Base-by-base conservation (phyloP, 805 yeast species). In the Jamesozyma gamospora region DNA sequence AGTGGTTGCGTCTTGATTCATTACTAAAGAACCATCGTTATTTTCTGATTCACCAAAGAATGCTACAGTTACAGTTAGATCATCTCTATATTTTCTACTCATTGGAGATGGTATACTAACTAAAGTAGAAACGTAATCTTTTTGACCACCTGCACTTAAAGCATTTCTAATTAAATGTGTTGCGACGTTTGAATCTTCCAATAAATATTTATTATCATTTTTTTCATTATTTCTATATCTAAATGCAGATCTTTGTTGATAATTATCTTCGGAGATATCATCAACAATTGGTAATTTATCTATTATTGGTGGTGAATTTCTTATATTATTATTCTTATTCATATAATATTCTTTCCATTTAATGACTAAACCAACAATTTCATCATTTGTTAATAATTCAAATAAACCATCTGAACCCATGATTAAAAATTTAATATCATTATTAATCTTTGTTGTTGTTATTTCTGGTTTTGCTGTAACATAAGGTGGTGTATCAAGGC, bases 401-500 rank as follows among this genome's bases (percentile, higher is more conserved):
- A 80, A 92, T 37, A 92, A 67, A 0, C 98, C 98, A 63, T 92
- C 98, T 16, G 94, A 79, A 0, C 90, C 98, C 74, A 92, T 68
- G 26, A 92, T 95, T 58, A 92, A 64, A 52, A 92, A 92, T 55
- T 86, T 92, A 47, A 79, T 75, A 16, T 71, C 67, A 1, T 87
- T 81, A 37, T 71, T 71, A 36, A 88, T 72, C 52, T 79, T 76
- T 11, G 88, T 81, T 2, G 95, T 79, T 2, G 95, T 82, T 19
- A 88, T 71, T 24, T 82, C 94, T 0, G 98, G 98, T 58, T 82
- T 88, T 1, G 98, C 97, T 1, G 98, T 92, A 28, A 92, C 96
- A 59, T 92, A 92, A 0, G 98, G 98, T 3, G 98, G 98, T 2
- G 96, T 81, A 43, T 77, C 68, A 44, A 85, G 70, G 49, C 76